Conservation (phyloP, 306 rosid genomes). For the Erythrophleum fordii region DNA sequence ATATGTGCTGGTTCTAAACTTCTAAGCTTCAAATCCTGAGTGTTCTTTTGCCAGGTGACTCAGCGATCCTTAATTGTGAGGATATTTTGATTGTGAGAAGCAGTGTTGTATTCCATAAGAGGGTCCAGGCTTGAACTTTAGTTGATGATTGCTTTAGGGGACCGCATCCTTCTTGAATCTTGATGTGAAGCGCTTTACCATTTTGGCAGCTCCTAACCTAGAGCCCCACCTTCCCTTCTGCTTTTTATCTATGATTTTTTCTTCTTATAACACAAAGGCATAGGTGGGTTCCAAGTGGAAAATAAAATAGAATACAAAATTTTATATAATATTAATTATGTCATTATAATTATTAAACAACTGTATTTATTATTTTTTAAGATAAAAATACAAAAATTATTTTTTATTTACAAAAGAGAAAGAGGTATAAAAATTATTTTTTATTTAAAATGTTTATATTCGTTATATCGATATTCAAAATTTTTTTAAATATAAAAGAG, state of each 20-base stretch:
- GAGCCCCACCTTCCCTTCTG: constrained; percentile 12
- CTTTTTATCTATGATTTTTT: not conserved
- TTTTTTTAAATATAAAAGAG: no score
- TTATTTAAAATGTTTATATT: no score
- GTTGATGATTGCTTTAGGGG: constrained; percentile 3
- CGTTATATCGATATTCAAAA: no score
- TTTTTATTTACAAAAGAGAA: no score
- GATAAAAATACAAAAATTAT: no score
- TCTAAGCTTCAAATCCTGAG: constrained; percentile 21
- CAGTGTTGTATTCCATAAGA: not conserved
- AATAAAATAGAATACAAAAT: no score
- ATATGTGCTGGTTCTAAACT: not conserved
- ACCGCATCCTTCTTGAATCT: not conserved
- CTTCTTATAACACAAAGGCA: not conserved
- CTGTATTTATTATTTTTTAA: no score
- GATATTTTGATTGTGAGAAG: not conserved
- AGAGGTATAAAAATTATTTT: no score
- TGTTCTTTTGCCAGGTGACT: not conserved
- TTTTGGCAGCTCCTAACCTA: constrained; percentile 3
- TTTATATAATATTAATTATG: no score
- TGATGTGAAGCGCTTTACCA: constrained; percentile 22
- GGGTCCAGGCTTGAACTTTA: not conserved
- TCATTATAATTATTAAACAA: no score
- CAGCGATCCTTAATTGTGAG: not conserved
- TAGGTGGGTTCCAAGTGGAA: no score